These are phyloP conservation scores for Anaeromyces robustus DNA, from an alignment of 192 early-diverging fungal species.

Conservation along the genomic window DNA sequence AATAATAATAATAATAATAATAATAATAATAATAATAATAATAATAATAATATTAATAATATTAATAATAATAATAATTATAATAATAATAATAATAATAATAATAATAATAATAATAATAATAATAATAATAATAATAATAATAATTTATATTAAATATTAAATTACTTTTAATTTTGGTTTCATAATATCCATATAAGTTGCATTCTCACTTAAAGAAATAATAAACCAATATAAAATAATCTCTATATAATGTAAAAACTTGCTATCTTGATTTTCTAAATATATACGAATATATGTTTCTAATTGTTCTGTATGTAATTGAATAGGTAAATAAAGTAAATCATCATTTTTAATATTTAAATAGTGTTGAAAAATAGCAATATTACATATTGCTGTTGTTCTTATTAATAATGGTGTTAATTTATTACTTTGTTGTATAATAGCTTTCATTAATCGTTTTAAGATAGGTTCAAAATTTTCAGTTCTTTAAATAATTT, in stretches of 20 bases:
- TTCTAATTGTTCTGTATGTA: background rate
- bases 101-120: no score
- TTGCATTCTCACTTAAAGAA: background rate
- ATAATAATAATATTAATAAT: no score
- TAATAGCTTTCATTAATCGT: background rate
- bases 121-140: no score
- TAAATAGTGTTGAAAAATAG: background rate
- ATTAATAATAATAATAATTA: no score
- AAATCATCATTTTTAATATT: background rate
- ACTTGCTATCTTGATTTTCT: background rate
- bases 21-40: no score
- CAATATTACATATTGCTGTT: background rate
- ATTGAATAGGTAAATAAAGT: background rate
- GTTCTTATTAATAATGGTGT: background rate
- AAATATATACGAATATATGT: background rate
- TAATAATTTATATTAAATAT: background rate
- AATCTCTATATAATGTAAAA: background rate
- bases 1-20: no score
- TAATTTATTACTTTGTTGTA: background rate
- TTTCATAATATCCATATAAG: background rate
- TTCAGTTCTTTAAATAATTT: background rate
- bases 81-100: no score
- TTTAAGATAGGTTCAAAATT: background rate
- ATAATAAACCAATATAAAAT: background rate
- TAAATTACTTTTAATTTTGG: background rate